Evolutionary conservation across 257 asterid species (phyloP).

Genomic region (Solanum paucissectum): DNA sequence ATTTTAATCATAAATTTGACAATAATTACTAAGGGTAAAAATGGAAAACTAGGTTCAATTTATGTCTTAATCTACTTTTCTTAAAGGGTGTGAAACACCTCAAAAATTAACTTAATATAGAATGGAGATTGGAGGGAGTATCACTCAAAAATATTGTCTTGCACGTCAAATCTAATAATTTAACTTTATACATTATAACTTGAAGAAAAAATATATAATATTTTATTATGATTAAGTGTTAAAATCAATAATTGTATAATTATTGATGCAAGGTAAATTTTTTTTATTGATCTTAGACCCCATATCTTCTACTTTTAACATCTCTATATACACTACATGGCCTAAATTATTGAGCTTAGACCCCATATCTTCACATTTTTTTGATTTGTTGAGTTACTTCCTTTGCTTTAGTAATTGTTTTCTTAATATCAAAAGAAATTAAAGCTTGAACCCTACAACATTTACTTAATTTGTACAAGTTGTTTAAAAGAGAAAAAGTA

Average conservation of each 20-base stretch:
- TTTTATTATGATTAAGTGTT: too few species aligned
- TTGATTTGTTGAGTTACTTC: neutral
- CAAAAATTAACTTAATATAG: too few species aligned
- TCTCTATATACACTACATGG: too few species aligned
- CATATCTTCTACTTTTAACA: too few species aligned
- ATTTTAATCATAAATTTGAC: too few species aligned
- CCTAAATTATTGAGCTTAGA: neutral
- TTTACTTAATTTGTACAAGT: neutral
- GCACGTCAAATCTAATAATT: neutral
- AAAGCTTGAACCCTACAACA: neutral
- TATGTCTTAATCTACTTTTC: too few species aligned
- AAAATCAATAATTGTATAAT: neutral
- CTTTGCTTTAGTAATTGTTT: neutral
- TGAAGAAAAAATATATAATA: neutral
- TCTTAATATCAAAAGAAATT: neutral
- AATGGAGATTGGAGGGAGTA: neutral
- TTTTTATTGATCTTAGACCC: too few species aligned
- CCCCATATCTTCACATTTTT: neutral
- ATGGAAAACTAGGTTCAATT: too few species aligned
- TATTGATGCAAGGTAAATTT: neutral
- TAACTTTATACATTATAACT: neutral
- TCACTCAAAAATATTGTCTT: neutral
- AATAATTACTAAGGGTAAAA: too few species aligned
- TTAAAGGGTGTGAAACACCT: too few species aligned
- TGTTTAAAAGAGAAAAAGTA: neutral